A percentile compares a stretch with the other conserved stretches of the same genome.
phyloP scores from a whole-genome alignment of 176 grass and related monocot genomes.

The Raddia distichophylla region DNA sequence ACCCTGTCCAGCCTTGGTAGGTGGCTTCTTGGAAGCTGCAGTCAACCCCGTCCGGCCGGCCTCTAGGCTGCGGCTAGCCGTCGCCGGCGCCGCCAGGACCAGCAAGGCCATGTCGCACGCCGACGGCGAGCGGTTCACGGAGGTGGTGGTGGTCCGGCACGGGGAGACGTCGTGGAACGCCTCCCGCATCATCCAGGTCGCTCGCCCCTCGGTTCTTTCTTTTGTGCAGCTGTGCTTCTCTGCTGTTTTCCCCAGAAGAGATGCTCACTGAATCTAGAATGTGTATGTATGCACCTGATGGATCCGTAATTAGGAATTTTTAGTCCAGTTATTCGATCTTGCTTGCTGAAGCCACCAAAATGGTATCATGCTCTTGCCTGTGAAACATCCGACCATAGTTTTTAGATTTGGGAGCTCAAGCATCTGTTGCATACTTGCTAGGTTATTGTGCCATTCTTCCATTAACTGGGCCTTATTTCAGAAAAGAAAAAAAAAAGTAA shows the following conservation, averaged over 20 bases:
- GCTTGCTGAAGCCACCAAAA: not conserved
- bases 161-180: constrained; percentile 71
- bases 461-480: not conserved
- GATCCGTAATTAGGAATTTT: not conserved
- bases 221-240: too few species aligned
- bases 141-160: constrained; percentile 75
- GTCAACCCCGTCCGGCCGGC: too few species aligned
- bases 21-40: too few species aligned
- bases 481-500: not conserved
- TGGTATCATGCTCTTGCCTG: too few species aligned
- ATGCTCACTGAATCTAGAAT: too few species aligned
- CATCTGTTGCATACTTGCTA: not conserved
- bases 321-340: not conserved
- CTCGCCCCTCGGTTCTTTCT: too few species aligned
- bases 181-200: constrained; percentile 61
- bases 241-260: too few species aligned
- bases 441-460: not conserved
- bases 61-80: too few species aligned
- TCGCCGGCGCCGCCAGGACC: too few species aligned
- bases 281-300: not conserved
- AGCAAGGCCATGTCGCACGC: too few species aligned
- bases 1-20: too few species aligned
- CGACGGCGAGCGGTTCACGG: constrained; percentile 31
- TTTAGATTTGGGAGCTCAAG: not conserved
- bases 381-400: not conserved